These are phyloP conservation scores for Phytophthora pseudosyringae DNA, from an alignment of 352 stramenopile species.

Conservation along the genomic window DNA sequence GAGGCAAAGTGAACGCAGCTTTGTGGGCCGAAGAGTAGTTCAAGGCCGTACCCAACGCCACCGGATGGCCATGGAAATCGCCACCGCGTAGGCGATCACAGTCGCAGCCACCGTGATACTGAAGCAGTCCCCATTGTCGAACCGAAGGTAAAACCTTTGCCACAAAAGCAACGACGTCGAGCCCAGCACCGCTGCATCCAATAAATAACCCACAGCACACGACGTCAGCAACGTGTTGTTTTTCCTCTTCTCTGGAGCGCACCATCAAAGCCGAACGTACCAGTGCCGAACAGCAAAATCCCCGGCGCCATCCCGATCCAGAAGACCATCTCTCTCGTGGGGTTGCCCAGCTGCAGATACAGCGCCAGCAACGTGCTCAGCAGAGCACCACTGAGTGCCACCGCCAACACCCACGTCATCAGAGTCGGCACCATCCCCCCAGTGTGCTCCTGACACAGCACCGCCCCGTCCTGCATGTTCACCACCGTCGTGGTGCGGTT, in stretches of 20 bases:
- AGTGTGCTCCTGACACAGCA: constrained; percentile 47
- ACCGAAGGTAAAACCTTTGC: constrained; percentile 56
- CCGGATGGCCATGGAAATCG: constrained; percentile 77
- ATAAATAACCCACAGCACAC: constrained; percentile 8
- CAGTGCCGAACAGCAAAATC: constrained; percentile 53
- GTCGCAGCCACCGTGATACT: constrained; percentile 66
- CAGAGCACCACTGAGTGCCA: constrained; percentile 51
- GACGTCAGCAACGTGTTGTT: neutral
- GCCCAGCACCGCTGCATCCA: constrained; percentile 48
- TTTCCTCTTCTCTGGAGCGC: neutral
- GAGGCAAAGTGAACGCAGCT: constrained; percentile 1
- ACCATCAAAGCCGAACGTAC: constrained; percentile 22
- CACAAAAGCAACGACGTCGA: constrained; percentile 59
- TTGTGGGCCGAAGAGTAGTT: neutral
- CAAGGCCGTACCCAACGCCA: constrained; percentile 68
- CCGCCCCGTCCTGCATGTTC: constrained; percentile 35
- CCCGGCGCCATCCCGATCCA: constrained; percentile 63
- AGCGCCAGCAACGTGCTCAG: constrained; percentile 53
- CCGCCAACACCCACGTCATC: constrained; percentile 53
- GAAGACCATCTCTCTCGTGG: constrained; percentile 66
- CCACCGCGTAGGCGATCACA: constrained; percentile 66
- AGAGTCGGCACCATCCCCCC: constrained; percentile 38
- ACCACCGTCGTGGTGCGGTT: constrained; percentile 37
- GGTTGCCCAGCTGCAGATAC: constrained; percentile 73
- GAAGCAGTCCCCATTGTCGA: constrained; percentile 83